Percentiles rank a stretch among this genome's conserved stretches.
phyloP scores from a whole-genome alignment of 228 moss, liverwort and hornwort genomes.

The Sphagnum magellanicum region DNA sequence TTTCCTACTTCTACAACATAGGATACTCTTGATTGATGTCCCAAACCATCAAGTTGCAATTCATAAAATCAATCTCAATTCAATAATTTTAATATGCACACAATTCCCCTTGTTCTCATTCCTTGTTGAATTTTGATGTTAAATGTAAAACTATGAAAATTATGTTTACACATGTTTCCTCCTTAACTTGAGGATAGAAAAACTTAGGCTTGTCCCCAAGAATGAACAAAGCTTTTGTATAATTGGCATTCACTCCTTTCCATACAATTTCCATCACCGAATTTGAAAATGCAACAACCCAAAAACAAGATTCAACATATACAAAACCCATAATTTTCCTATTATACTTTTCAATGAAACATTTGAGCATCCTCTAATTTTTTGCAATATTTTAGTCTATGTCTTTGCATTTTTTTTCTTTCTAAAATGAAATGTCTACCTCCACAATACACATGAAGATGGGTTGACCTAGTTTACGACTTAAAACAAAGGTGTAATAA shows the following conservation, averaged over 20 bases:
- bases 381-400: background rate
- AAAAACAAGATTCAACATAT: too few species aligned
- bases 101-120: too few species aligned
- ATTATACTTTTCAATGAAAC: too few species aligned
- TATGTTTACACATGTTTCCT: conserved; percentile 34
- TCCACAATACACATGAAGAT: conserved; percentile 70
- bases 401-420: background rate
- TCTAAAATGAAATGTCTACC: conserved; percentile 11
- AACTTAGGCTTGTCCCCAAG: conserved; percentile 92
- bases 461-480: conserved; percentile 55
- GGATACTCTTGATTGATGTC: conserved; percentile 59
- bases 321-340: too few species aligned
- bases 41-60: conserved; percentile 57
- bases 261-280: conserved; percentile 66
- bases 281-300: background rate
- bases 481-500: conserved; percentile 84
- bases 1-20: conserved; percentile 70
- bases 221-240: conserved; percentile 79
- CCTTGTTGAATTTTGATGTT: too few species aligned
- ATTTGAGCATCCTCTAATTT: background rate
- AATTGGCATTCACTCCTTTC: conserved; percentile 75
- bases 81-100: too few species aligned
- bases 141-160: background rate
- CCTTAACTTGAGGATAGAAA: conserved; percentile 64
- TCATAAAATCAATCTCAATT: too few species aligned